Conservation (phyloP, 1,284 basidiomycete species). For the Moesziomyces parantarcticus region DNA sequence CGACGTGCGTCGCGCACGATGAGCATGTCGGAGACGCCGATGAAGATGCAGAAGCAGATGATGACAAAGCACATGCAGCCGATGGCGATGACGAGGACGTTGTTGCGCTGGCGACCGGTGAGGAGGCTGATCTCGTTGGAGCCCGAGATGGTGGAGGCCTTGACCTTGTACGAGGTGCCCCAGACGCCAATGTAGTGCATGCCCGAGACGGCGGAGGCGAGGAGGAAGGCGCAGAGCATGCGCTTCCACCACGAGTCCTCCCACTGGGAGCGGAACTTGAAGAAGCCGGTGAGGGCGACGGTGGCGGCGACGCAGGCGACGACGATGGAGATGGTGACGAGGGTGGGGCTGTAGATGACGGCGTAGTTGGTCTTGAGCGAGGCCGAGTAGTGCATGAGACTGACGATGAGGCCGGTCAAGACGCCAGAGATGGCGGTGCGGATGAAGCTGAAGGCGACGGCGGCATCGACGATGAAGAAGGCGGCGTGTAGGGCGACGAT, state of each 20-base stretch:
- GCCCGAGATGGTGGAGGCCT: slow-evolving; percentile 26
- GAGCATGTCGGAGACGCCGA: slow-evolving; percentile 69
- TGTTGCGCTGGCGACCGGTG: slow-evolving; percentile 58
- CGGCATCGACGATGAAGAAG: slow-evolving; percentile 70
- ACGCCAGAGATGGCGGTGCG: slow-evolving; percentile 73
- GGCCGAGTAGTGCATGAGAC: slow-evolving; percentile 71
- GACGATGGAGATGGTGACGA: slow-evolving; percentile 70
- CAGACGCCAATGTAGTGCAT: slow-evolving; percentile 72
- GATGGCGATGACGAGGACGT: slow-evolving; percentile 68
- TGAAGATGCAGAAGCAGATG: slow-evolving; percentile 69
- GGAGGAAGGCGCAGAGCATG: slow-evolving; percentile 68
- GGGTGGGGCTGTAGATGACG: slow-evolving; percentile 66
- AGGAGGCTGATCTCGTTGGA: slow-evolving; percentile 41
- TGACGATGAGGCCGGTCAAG: slow-evolving; percentile 82
- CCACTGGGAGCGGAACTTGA: slow-evolving; percentile 71
- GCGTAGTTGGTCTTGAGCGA: slow-evolving; percentile 68
- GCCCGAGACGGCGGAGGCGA: slow-evolving; percentile 70
- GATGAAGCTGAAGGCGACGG: slow-evolving; percentile 68
- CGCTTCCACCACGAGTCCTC: slow-evolving; percentile 71
- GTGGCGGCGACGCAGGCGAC: slow-evolving; percentile 70
- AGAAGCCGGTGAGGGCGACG: slow-evolving; percentile 70
- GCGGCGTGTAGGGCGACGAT: slow-evolving; percentile 69
- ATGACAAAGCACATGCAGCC: slow-evolving; percentile 71
- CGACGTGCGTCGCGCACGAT: slow-evolving; percentile 68
- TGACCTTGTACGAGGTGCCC: slow-evolving; percentile 69